Evolutionary conservation across 2,329 filamentous ascomycete genomes (phyloP).

Genomic region (Stagonosporopsis chrysanthemi): DNA sequence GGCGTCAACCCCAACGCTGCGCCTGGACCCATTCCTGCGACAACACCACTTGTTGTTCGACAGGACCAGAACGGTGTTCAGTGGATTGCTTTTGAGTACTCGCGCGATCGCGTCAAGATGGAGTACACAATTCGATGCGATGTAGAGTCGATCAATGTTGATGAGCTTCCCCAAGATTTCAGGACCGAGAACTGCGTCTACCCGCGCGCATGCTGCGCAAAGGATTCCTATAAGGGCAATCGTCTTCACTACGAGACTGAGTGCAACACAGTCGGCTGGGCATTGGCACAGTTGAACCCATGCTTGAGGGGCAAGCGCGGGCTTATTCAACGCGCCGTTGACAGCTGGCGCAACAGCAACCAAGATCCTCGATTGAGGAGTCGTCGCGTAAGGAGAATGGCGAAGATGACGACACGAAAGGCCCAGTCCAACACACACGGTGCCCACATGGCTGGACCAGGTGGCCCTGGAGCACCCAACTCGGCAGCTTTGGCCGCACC

Average conservation of each 20-base stretch:
- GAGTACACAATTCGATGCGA: constrained; percentile 99
- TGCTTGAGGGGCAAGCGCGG: constrained; percentile 91
- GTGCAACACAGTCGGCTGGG: constrained; percentile 99
- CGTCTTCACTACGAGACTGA: constrained; percentile 96
- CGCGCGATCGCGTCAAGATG: constrained; percentile 96
- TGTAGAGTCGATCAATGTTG: constrained; percentile 93
- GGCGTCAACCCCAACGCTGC: constrained; percentile 88
- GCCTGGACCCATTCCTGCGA: constrained; percentile 94
- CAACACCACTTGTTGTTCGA: constrained; percentile 89
- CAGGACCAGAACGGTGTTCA: constrained; percentile 97
- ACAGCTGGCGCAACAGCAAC: constrained; percentile 99
- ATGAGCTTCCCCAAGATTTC: constrained; percentile 84
- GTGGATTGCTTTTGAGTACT: constrained; percentile 99
- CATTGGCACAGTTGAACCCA: constrained; percentile 89
- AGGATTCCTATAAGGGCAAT: constrained; percentile 96
- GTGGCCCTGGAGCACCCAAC: constrained; percentile 65
- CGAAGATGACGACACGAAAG: constrained; percentile 92
- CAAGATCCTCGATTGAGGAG: constrained; percentile 92
- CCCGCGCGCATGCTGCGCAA: constrained; percentile 89
- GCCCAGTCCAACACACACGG: constrained; percentile 66
- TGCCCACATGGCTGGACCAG: constrained; percentile 72
- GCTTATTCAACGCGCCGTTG: constrained; percentile 93
- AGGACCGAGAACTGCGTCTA: constrained; percentile 99
- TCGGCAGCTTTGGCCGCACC: constrained; percentile 67
- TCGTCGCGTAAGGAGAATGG: constrained; percentile 90